Conservation (phyloP, 257 asterid species). For the Plantago elongata region DNA sequence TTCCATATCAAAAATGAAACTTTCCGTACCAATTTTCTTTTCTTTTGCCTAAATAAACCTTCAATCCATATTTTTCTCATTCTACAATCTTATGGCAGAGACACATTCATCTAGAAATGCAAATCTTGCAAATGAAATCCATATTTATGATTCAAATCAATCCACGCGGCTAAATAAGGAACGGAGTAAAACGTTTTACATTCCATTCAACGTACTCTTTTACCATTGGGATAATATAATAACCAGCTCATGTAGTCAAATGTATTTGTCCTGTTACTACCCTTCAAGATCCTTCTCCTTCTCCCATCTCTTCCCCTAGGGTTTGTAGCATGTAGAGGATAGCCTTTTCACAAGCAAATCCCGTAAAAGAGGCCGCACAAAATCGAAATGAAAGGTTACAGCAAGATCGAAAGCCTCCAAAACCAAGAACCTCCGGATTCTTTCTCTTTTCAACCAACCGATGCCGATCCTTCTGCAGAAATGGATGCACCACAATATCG, state of each 20-base stretch:
- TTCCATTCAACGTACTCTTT: conserved; percentile 21
- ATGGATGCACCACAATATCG: conserved; percentile 21
- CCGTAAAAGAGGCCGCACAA: neutral
- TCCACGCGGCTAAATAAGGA: conserved; percentile 5
- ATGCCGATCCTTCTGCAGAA: conserved; percentile 10
- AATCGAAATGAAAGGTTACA: conserved; percentile 19
- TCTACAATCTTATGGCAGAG: too few species aligned
- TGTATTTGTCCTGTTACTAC: too few species aligned
- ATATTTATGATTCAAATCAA: neutral
- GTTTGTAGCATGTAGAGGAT: neutral
- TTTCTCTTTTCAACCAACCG: conserved; percentile 14
- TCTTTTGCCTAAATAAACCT: neutral
- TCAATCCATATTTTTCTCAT: neutral
- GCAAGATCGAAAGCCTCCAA: conserved; percentile 25
- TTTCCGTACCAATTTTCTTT: too few species aligned
- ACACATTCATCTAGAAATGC: too few species aligned
- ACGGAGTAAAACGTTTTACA: conserved; percentile 1
- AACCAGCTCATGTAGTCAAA: too few species aligned
- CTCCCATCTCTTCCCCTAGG: neutral
- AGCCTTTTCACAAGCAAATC: too few species aligned
- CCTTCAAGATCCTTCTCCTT: neutral
- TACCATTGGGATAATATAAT: neutral
- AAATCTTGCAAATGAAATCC: neutral
- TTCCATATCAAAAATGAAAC: too few species aligned
- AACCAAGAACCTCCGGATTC: conserved; percentile 30